These are phyloP conservation scores for Tricholoma furcatifolium DNA, from an alignment of 768 basidiomycete species.

Conservation along the genomic window DNA sequence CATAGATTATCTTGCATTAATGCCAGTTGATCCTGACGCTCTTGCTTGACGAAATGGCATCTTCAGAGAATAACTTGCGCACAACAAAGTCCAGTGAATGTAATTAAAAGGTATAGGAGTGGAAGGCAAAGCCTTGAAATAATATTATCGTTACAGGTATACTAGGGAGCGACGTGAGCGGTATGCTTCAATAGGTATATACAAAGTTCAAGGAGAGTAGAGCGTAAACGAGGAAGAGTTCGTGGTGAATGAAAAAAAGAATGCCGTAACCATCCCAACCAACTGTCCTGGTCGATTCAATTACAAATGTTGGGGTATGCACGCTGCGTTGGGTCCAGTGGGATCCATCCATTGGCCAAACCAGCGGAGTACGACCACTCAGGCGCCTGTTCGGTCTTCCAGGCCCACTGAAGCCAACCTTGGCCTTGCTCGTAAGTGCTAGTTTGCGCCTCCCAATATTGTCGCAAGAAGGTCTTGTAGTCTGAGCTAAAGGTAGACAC, in stretches of 20 bases:
- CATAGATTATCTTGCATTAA: background rate
- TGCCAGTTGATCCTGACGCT: no score
- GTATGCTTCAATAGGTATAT: background rate
- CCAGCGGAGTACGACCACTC: slow-evolving; percentile 92
- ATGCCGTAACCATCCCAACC: background rate
- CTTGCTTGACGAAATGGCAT: no score
- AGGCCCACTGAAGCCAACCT: slow-evolving; percentile 83
- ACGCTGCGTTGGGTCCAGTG: slow-evolving; percentile 46
- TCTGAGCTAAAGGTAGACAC: slow-evolving; percentile 68
- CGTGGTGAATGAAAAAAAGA: background rate
- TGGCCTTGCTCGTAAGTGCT: slow-evolving; percentile 66
- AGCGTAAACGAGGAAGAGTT: slow-evolving; percentile 2
- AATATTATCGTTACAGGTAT: slow-evolving; percentile 1
- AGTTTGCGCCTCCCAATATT: slow-evolving; percentile 85
- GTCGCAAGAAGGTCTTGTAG: slow-evolving; percentile 81
- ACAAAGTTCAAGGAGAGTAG: slow-evolving; percentile 1
- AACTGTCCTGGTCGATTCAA: slow-evolving; percentile 16
- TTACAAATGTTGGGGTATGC: slow-evolving; percentile 67
- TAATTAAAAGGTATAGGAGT: no score
- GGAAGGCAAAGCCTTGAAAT: no score
- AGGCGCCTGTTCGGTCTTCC: slow-evolving; percentile 81
- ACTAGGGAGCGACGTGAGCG: slow-evolving; percentile 1
- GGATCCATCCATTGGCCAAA: slow-evolving; percentile 82
- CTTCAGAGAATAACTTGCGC: no score
- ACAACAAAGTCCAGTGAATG: no score